phyloP scores from a whole-genome alignment of 495 filamentous ascomycete species.

The Xylaria bambusicola region DNA sequence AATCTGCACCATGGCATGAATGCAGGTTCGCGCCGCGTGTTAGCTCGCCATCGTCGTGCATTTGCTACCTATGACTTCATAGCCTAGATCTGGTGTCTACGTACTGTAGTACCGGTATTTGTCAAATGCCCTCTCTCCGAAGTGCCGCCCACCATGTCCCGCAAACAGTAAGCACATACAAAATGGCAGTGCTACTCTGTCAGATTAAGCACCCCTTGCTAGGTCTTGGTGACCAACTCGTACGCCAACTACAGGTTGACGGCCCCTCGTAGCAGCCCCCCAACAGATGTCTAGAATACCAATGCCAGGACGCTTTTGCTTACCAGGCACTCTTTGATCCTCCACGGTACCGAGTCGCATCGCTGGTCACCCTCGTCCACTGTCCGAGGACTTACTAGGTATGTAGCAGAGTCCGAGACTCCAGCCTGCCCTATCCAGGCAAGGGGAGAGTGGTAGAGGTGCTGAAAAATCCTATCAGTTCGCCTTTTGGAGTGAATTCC shows the following conservation, averaged over 20 bases:
- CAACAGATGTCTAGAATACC: background rate
- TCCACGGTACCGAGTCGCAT: background rate
- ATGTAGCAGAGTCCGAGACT: background rate
- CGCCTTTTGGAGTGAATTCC: constrained; percentile 1
- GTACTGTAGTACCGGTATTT: constrained; percentile 4
- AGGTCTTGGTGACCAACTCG: background rate
- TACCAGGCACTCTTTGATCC: background rate
- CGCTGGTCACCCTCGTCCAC: background rate
- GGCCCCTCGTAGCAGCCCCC: background rate
- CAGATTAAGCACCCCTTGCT: constrained; percentile 2
- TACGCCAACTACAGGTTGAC: background rate
- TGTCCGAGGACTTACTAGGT: too few species aligned
- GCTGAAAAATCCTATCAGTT: background rate
- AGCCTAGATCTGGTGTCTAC: background rate
- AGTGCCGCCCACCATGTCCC: background rate
- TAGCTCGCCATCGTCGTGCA: constrained; percentile 15
- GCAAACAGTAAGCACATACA: constrained; percentile 12
- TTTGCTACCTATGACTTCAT: constrained; percentile 10
- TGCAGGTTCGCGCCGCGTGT: constrained; percentile 8
- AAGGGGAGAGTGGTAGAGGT: background rate
- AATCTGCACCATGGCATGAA: constrained; percentile 1
- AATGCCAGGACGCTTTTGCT: background rate
- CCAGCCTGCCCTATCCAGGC: background rate
- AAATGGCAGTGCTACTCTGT: background rate
- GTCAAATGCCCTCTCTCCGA: constrained; percentile 2